Evolutionary conservation across 2,329 filamentous ascomycete species (phyloP), one percentile per base, ranked within the genome.

Genomic region (Canariomyces notabilis): DNA sequence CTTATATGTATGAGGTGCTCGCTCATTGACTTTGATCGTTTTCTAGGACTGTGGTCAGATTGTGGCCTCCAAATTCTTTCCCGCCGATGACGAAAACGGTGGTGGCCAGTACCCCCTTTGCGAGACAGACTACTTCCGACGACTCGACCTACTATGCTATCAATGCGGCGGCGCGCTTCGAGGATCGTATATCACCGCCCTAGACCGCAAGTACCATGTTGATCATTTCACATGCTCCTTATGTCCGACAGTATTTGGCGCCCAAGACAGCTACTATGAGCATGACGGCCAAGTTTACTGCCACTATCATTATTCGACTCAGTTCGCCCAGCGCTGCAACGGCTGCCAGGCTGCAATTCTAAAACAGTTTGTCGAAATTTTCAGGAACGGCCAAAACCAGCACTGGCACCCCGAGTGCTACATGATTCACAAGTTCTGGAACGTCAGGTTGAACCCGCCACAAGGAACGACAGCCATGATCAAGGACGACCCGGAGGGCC

Each of bases 351-450:
- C 91, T 2, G 89, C 93, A 42, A 98, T 98, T 53, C 74, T 98
- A 35, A 98, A 98, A 71, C 93, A 98, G 65, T 98, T 98, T 65
- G 93, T 98, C 51, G 93, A 98, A 67, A 97, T 98, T 51, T 98
- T 90, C 68, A 85, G 93, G 58, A 97, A 97, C 66, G 91, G 91
- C 2, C 87, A 95, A 64, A 96, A 97, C 63, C 93, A 98, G 62
- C 93, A 98, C 65, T 98, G 93, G 93, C 93, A 98, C 64, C 93
- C 93, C 2, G 93, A 98, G 68, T 98, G 93, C 67, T 98, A 98
- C 68, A 98, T 98, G 93, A 98, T 98, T 53, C 93, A 98, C 71
- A 98, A 98, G 62, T 98, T 97, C 68, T 98, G 93, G 93, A 98
- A 97, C 63, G 93, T 98, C 49, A 83, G 93, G 42, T 74, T 98